Base-by-base conservation (phyloP, 805 yeast genomes). In the Peterozyma xylosa region DNA sequence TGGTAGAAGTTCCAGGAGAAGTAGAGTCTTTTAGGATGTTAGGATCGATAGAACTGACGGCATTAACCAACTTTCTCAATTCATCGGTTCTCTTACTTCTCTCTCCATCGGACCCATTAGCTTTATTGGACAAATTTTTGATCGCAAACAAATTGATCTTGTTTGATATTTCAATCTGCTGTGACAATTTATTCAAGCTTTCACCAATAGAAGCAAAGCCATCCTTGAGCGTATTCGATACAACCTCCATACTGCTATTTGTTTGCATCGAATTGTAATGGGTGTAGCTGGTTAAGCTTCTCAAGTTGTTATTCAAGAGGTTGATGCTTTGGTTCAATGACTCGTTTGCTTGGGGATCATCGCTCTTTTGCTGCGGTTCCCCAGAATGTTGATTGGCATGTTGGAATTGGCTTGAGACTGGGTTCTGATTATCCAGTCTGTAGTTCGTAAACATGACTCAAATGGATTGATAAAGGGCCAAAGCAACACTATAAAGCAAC, bases 141-240 rank as follows among this genome's bases (percentile, higher is more conserved):
- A 45, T 33, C 3, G 44, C 29, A 32, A 37, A 45, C 42, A 45
- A 37, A 11, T 34, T 37, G 30, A 45, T 17, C 39, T 34, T 33
- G 33, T 45, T 45, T 30, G 29, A 40, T 35, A 41, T 45, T 35
- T 45, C 47, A 14, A 45, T 33, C 29, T 45, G 47, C 30, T 41
- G 41, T 6, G 43, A 16, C 2, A 45, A 30, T 2, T n/a, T 30
- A 21, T 11, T 17, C 18, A 45, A 10, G 11, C 43, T 39, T n/a
- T 45, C 47, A 3, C 33, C 35, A 4, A 45, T 7, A 5, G 32
- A 18, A 7, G 27, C 33, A 37, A 44, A 44, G 2, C 47, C 47
- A 9, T 44, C 47, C 33, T 45, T 45, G 16, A 45, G 10, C 15
- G 35, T 30, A 2, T 18, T 14, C 2, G 42, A 38, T 3, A 38